Base-by-base conservation (phyloP, 495 filamentous ascomycete genomes). In the Talaromyces wortmannii region DNA sequence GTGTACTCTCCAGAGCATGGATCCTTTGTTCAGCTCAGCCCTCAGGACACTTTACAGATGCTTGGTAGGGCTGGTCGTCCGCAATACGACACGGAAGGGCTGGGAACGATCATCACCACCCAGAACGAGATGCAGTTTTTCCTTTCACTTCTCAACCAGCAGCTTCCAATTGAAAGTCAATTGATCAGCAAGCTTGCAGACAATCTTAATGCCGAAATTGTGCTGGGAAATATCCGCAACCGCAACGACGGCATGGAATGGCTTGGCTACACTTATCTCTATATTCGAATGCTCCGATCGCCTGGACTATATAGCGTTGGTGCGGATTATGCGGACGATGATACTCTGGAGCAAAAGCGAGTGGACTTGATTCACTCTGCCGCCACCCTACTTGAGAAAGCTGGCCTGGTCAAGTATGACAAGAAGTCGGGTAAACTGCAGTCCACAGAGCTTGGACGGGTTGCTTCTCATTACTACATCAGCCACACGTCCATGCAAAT, bases 1-100 rank as follows among this genome's bases (percentile, higher is more conserved):
- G 86, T 97, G 42, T 99, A 99, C 67, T 97, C 95, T 4, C 95
- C 94, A 0, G 94, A 99, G 67, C 97, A 97, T 71, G 94, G 94
- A 72, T 92, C 89, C 66, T 99, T 94, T 92, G 95, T 99, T 13
- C 95, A 99, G 63, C 67, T 99, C 55, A 96, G 91, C 61, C 94
- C 95, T 10, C 94, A 99, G 63, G 94, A 99, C 71, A 92, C 97
- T 44, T 77, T 99, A 33, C 94, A 99, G 68, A 99, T 99, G 94
- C 84, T 99, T 59, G 94, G 94, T 61, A 91, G 94, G 74, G 94
- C 94, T 45, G 94, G 94, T 65, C 84, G 94, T 53, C 94, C 94
- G 7, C 94, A 99, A 61, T 99, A 90, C 62, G 94, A 99, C 68
- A 97, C 91, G 0, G 97, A 94, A 62, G 94, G 94, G 63, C 94